Evolutionary conservation across 331 rosid species (phyloP), one percentile per base, ranked within the genome.

Genomic region (Phaseolus coccineus): DNA sequence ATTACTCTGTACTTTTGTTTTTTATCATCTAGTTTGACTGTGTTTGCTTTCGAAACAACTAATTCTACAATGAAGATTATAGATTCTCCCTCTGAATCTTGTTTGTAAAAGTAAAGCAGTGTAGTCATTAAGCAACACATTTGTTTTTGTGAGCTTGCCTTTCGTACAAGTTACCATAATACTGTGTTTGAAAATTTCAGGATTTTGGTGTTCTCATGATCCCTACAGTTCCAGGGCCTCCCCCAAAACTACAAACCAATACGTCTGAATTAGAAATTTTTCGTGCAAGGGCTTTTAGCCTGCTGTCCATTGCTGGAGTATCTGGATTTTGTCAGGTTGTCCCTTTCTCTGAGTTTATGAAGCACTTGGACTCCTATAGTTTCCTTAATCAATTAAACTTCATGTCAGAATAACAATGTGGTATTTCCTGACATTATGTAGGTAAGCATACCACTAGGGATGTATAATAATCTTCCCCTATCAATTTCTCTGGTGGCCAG

Each of bases 301-400:
- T 95, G 82, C 88, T 88, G n/a, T 91, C 99, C 74, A 84, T 95
- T 80, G 96, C 90, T 50, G 98, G 94, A 68, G 93, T 93, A 51
- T 91, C 99, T 28, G 98, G 98, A 73, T 87, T 93, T 76, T 96
- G 97, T 80, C 99, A 96, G 94, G 99, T 91, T 84, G 6, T 72
- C 24, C 58, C 6, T 61, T 1, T 66, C 0, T 31, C 16, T 35
- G n/a, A n/a, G 28, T 68, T 15, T 76, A 48, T 33, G 46, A 74
- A 59, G 46, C 37, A 10, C 58, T 15, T 52, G 27, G 15, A 37
- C 22, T 57, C 73, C 3, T 48, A 35, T 61, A 8, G 48, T 64
- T 66, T 35, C 64, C 47, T 28, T 51, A 35, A 11, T 65, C 40
- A 12, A 10, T 68, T 65, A 72, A 63, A 27, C 9, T 66, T 37